Percentiles rank a stretch among this genome's conserved stretches.
These are phyloP conservation scores for Incumbomyces delicatus DNA, from an alignment of 2,329 filamentous ascomycete species.

Conservation along the genomic window DNA sequence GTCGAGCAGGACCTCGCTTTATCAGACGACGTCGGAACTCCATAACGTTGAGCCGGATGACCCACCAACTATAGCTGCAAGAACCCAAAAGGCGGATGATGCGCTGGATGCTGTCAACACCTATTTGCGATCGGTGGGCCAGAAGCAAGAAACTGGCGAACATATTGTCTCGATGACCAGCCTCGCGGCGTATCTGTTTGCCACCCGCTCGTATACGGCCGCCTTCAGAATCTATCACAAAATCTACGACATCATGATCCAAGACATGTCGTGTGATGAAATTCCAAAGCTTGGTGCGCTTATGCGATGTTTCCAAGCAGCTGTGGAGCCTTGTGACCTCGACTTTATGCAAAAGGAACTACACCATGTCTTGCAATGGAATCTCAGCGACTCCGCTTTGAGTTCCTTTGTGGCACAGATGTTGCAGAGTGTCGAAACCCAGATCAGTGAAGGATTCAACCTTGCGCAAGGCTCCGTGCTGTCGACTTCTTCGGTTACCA, in stretches of 20 bases:
- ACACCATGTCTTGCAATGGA: conserved; percentile 2
- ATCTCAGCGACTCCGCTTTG: conserved; percentile 2
- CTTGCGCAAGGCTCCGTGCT: conserved; percentile 2
- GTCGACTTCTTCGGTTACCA: conserved; percentile 1
- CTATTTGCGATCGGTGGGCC: conserved; percentile 4
- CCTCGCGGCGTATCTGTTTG: conserved; percentile 6
- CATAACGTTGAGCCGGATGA: conserved; percentile 5
- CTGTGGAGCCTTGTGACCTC: conserved; percentile 1
- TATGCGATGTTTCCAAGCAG: conserved; percentile 6
- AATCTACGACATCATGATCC: conserved; percentile 4
- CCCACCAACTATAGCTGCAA: conserved; percentile 2
- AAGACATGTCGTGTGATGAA: conserved; percentile 5
- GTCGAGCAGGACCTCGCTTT: conserved; percentile 4
- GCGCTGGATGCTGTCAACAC: conserved; percentile 3
- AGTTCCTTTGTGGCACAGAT: background rate
- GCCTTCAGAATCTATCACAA: conserved; percentile 5
- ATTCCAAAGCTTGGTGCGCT: conserved; percentile 2
- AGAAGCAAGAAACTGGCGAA: background rate
- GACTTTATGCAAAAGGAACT: conserved; percentile 7
- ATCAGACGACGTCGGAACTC: conserved; percentile 2
- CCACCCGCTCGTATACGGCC: background rate
- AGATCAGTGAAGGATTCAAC: conserved; percentile 7
- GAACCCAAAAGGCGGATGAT: conserved; percentile 5
- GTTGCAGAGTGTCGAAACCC: conserved; percentile 2
- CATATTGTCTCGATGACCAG: conserved; percentile 2